phyloP scores from a whole-genome alignment of 805 yeast species.

The Myxozyma melibiosi region DNA sequence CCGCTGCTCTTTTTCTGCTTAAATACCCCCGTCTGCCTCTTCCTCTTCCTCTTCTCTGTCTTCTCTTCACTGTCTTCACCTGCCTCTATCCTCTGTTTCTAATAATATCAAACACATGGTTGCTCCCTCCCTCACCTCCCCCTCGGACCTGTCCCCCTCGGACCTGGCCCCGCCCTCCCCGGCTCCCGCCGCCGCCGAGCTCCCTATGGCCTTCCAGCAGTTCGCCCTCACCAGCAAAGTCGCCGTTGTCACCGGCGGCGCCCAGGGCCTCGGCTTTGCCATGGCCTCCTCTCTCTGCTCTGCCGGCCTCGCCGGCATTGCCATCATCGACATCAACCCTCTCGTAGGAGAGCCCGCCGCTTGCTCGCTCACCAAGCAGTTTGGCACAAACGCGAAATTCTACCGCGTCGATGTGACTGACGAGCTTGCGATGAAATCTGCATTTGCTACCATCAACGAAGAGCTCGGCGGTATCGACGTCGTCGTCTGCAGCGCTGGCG shows the following conservation, averaged over 20 bases:
- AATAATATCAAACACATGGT: not conserved
- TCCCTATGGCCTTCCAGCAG: constrained; percentile 16
- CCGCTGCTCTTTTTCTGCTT: not conserved
- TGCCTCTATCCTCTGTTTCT: not conserved
- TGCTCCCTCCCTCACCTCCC: not conserved
- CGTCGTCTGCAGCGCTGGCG: constrained; percentile 66
- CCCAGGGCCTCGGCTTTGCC: constrained; percentile 64
- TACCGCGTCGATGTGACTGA: constrained; percentile 67
- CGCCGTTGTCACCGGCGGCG: constrained; percentile 67
- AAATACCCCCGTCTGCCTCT: not conserved
- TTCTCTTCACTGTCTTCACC: not conserved
- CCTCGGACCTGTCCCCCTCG: not conserved
- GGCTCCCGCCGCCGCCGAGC: not conserved
- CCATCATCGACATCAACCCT: constrained; percentile 56
- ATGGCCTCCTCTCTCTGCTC: constrained; percentile 62
- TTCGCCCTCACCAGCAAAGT: constrained; percentile 50
- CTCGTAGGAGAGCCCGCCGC: constrained; percentile 66
- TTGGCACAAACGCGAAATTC: constrained; percentile 60
- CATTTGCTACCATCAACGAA: constrained; percentile 53
- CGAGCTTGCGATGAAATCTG: constrained; percentile 39
- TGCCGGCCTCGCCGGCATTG: constrained; percentile 56
- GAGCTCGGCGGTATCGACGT: constrained; percentile 59
- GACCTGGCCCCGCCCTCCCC: not conserved
- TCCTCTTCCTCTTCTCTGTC: not conserved
- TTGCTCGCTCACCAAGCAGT: constrained; percentile 51